A percentile compares a stretch with the other conserved stretches of the same genome.
These are phyloP conservation scores for Agrocybe pediades DNA, from an alignment of 768 basidiomycete species.

Conservation along the genomic window DNA sequence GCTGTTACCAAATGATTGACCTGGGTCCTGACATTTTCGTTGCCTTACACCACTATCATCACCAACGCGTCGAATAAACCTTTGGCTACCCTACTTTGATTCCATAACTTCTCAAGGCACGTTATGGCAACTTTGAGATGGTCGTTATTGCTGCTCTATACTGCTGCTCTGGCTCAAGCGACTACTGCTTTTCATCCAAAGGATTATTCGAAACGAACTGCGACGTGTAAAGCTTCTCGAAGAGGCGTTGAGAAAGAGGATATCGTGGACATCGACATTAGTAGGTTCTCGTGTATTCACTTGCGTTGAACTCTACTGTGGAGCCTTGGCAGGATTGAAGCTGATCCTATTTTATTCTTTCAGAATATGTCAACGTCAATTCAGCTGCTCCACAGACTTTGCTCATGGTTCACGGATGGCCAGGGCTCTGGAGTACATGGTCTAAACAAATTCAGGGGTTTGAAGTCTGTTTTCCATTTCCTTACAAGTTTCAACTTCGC, in stretches of 20 bases:
- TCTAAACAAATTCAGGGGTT: constrained; percentile 70
- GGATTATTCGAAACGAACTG: constrained; percentile 33
- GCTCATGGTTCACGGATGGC: constrained; percentile 81
- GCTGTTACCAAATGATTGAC: too few relatives aligned
- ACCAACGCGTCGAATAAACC: too few relatives aligned
- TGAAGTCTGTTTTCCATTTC: constrained; percentile 36
- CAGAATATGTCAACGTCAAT: constrained; percentile 69
- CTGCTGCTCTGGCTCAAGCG: constrained; percentile 4
- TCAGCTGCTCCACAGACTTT: constrained; percentile 50
- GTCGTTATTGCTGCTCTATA: constrained; percentile 6
- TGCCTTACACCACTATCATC: too few relatives aligned
- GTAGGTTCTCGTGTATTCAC: constrained; percentile 31
- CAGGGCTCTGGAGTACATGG: constrained; percentile 77
- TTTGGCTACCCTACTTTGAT: too few relatives aligned
- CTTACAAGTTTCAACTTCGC: not conserved
- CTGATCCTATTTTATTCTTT: too few relatives aligned
- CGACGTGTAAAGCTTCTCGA: constrained; percentile 43
- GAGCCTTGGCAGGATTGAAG: too few relatives aligned
- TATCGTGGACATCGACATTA: constrained; percentile 42
- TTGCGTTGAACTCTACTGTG: too few relatives aligned
- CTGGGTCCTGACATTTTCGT: too few relatives aligned
- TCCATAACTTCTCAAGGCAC: too few relatives aligned
- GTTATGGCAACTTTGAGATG: constrained; percentile 1
- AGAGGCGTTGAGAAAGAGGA: constrained; percentile 31
- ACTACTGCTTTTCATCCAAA: constrained; percentile 36